Evolutionary conservation across 2,329 filamentous ascomycete species (phyloP), one percentile per base, ranked within the genome.

Genomic region (Botryotinia narcissicola): DNA sequence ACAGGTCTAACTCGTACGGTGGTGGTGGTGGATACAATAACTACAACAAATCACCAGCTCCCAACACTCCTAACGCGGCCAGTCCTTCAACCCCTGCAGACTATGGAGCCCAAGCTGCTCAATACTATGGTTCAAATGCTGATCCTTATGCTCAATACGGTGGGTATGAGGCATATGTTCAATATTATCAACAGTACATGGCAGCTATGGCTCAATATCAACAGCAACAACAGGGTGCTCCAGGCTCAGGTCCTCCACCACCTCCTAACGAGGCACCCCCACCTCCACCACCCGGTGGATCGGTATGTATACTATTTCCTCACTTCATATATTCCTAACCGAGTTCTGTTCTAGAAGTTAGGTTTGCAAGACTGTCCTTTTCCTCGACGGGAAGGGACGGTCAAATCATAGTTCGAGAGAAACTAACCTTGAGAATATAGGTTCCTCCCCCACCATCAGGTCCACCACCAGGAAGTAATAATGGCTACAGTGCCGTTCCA

Each of bases 91-190:
- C 85, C 51, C 80, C 78, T 60, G 82, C 84, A 42, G 92, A 97
- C 78, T 96, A 96, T 81, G 89, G 89, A 70, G 90, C 92, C 29
- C 92, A 95, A 80, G 97, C 97, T 81, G 91, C 93, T 4, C 92
- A 94, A 81, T 96, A 97, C 82, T 95, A 95, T 75, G 87, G 59
- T 64, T 84, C 83, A 63, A 86, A 86, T 72, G 85, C 88, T 75
- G 94, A 98, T 80, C 95, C 95, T 0, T 98, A 98, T 81, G 94
- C 94, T 60, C 90, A 93, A 14, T 98, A 96, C 78, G 95, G 95
- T 75, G 95, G 95, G 72, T 98, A 96, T 82, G 88, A 91, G 78
- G 92, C 92, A 61, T 91, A 91, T 77, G 84, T 88, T 76, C 91
- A 92, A 78, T 91, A 92, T 83, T 94, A 94, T 78, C 90, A 93